Evolutionary conservation across 176 grass and related monocot species (phyloP).

Genomic region (Zoysia pacifica): DNA sequence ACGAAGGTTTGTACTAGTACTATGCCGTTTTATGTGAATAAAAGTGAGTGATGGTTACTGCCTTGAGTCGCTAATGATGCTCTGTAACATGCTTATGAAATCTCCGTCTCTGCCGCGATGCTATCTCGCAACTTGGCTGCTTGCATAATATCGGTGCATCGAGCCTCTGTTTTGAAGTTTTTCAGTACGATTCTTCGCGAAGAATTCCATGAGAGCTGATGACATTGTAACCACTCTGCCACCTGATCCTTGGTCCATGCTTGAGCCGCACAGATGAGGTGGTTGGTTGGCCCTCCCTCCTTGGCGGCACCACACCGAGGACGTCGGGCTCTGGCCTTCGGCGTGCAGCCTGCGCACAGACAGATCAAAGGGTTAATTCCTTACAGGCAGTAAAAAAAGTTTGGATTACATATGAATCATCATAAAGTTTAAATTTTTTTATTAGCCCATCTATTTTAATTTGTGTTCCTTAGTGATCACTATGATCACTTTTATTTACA

Average conservation of each 20-base stretch:
- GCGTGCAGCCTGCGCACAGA: no score
- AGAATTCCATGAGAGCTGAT: neutral
- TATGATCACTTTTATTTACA: no score
- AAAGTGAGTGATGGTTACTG: neutral
- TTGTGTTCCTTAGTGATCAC: no score
- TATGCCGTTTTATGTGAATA: constrained; percentile 1
- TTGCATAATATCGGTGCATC: neutral
- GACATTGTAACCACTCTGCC: neutral
- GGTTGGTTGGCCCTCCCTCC: neutral
- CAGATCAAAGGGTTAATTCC: neutral
- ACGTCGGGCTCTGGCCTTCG: no score
- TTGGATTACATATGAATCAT: no score
- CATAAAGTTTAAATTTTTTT: no score
- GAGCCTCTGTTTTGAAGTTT: neutral
- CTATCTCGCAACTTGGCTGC: neutral
- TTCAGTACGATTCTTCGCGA: neutral
- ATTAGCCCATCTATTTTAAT: no score
- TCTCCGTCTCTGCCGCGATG: neutral
- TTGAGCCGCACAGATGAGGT: neutral
- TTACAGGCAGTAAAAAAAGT: no score
- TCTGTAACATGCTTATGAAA: neutral
- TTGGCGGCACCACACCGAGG: neutral
- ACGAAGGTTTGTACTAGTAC: no score
- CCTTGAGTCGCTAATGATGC: neutral
- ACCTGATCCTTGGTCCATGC: neutral